phyloP scores from a whole-genome alignment of 2,329 filamentous ascomycete species.

The Laburnicola sp. region DNA sequence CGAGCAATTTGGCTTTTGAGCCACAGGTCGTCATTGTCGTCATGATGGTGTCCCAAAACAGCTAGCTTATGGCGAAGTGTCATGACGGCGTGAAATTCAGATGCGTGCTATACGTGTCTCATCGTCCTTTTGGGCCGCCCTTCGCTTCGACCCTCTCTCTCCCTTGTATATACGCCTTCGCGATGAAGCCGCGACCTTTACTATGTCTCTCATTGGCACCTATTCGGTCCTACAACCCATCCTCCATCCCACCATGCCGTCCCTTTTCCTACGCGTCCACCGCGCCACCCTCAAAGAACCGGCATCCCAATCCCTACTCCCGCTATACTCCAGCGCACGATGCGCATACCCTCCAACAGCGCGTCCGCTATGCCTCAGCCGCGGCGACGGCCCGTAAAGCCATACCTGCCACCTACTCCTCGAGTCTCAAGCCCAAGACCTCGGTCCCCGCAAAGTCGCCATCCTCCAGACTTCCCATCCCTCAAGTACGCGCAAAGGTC shows the following conservation, averaged over 20 bases:
- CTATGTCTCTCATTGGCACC: conserved; percentile 10
- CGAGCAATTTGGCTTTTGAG: no score
- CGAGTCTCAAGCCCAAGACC: neutral
- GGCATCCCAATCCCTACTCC: neutral
- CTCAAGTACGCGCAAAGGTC: conserved; percentile 43
- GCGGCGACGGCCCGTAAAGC: conserved; percentile 1
- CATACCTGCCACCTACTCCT: neutral
- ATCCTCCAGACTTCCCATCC: conserved; percentile 5
- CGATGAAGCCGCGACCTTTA: conserved; percentile 30
- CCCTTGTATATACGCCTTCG: conserved; percentile 3
- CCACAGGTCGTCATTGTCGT: no score
- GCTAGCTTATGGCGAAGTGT: conserved; percentile 27
- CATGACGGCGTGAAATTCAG: conserved; percentile 34
- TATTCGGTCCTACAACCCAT: conserved; percentile 1
- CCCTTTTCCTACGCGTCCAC: conserved; percentile 6
- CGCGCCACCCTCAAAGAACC: conserved; percentile 11
- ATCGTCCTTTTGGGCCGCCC: neutral
- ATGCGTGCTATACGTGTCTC: neutral
- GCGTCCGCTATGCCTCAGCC: conserved; percentile 10
- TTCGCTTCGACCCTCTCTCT: neutral
- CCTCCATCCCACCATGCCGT: conserved; percentile 5
- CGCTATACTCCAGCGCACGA: neutral
- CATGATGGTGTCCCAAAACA: neutral
- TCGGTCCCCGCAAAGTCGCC: conserved; percentile 10
- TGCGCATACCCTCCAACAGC: neutral